Evolutionary conservation across 805 yeast genomes (phyloP), one percentile per base, ranked within the genome.

Genomic region (Ogataea pilisensis): DNA sequence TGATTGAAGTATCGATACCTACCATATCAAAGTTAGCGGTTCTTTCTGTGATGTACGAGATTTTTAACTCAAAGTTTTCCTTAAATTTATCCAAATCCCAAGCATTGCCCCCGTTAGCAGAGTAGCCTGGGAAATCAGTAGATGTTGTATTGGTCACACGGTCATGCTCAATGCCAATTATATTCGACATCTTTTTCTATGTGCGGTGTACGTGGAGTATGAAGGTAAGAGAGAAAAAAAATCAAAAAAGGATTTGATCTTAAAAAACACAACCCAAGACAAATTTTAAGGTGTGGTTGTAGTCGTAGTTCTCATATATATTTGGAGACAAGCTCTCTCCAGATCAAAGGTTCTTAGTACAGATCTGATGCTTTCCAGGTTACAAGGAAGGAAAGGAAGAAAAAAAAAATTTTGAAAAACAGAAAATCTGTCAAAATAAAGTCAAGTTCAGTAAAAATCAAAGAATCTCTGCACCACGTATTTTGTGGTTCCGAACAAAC

Each of bases 81-180:
- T 82, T 82, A 69, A 91, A 90, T 55, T 77, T 80, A 42, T 86
- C 91, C 27, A 89, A 67, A 60, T 81, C 81, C 97, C 98, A 91
- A 2, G 88, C 75, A 48, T 75, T 69, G 51, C 81, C 89, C 26
- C 71, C 82, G 48, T 70, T 72, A 26, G 65, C 51, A 12, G 73
- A 68, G 60, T 83, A 86, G 2, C 97, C 97, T 5, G 98, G 98
- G 60, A 89, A 91, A 58, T 90, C 97, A 1, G 90, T 87, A 30
- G 95, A 75, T 1, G 91, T 73, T 3, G 93, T 87, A 66, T 89
- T 87, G 14, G 95, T 83, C 31, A 90, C 96, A 55, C 96, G 78
- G 61, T 90, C 93, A 63, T 83, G 82, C 58, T 90, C 95, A 38
- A 89, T 82, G 24, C 89, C 90, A 32, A 89, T 91, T 46, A 86